Percentiles rank a stretch among this genome's conserved stretches.
Evolutionary conservation across 2,329 filamentous ascomycete species (phyloP).

Genomic region (Microcera coccophila): DNA sequence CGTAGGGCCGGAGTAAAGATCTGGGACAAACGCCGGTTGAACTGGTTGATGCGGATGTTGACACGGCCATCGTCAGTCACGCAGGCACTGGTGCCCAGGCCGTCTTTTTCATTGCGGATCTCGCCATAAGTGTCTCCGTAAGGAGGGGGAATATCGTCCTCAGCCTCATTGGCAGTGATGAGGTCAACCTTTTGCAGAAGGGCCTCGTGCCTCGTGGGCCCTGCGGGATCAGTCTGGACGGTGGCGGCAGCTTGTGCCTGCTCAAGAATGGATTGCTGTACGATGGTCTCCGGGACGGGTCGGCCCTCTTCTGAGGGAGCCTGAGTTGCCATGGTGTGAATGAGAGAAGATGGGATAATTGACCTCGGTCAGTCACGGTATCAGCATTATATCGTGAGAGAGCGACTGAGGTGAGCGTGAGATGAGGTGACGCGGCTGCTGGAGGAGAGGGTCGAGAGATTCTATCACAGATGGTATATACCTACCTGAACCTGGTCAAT

Average conservation of each 20-base stretch:
- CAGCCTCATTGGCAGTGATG: neutral
- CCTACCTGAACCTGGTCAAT: neutral
- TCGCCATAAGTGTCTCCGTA: conserved; percentile 39
- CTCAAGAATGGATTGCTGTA: conserved; percentile 3
- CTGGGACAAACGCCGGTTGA: neutral
- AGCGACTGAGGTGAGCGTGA: neutral
- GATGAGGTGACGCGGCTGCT: neutral
- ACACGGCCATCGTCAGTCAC: conserved; percentile 9
- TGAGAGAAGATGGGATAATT: neutral
- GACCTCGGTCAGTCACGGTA: neutral
- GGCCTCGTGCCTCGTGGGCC: conserved; percentile 1
- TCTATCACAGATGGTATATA: too few species aligned
- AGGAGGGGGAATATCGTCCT: conserved; percentile 30
- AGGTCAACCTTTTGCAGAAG: conserved; percentile 3
- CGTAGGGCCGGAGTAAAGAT: neutral
- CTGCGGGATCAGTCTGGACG: conserved; percentile 2
- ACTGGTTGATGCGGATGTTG: neutral
- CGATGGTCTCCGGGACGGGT: neutral
- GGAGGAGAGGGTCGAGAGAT: too few species aligned
- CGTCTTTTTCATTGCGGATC: conserved; percentile 34
- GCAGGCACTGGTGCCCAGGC: conserved; percentile 30
- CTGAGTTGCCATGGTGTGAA: neutral
- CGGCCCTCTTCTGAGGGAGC: neutral
- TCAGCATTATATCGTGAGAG: neutral
- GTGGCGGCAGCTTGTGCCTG: conserved; percentile 5